Conservation (phyloP, 345 rosid species). For the Pseudoturritis turrita region DNA sequence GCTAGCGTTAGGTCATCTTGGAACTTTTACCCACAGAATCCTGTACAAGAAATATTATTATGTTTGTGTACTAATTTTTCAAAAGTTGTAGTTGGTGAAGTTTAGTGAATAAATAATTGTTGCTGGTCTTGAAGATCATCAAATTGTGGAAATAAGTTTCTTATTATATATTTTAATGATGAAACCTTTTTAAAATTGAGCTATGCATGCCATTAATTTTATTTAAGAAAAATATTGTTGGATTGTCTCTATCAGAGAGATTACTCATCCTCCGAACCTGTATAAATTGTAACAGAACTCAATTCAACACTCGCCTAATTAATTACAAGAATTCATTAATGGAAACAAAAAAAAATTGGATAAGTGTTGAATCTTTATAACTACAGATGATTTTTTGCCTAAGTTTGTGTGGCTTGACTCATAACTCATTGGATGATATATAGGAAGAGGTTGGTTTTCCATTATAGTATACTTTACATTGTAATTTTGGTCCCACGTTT, state of each 20-base stretch:
- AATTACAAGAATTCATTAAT: background rate
- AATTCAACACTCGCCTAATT: background rate
- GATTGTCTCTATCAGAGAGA: background rate
- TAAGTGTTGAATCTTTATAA: background rate
- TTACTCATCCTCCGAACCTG: background rate
- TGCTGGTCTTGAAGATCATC: background rate
- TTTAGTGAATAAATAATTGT: background rate
- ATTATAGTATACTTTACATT: conserved; percentile 2
- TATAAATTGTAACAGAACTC: background rate
- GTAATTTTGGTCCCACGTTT: conserved; percentile 11
- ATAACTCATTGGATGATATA: background rate
- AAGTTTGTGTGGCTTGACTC: background rate
- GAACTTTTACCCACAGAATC: background rate
- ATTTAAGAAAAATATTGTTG: background rate
- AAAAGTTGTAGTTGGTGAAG: conserved; percentile 12
- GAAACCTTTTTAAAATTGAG: background rate
- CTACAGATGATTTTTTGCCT: background rate
- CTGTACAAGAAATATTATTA: background rate
- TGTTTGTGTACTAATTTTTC: background rate
- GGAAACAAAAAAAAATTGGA: background rate
- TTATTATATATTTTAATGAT: background rate
- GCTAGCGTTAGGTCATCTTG: too few relatives aligned
- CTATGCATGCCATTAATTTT: background rate
- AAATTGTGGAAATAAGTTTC: background rate
- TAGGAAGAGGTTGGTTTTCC: background rate